Evolutionary conservation across 2,329 filamentous ascomycete genomes (phyloP), one percentile per base, ranked within the genome.

Genomic region (Xylariomycetidae sp.): DNA sequence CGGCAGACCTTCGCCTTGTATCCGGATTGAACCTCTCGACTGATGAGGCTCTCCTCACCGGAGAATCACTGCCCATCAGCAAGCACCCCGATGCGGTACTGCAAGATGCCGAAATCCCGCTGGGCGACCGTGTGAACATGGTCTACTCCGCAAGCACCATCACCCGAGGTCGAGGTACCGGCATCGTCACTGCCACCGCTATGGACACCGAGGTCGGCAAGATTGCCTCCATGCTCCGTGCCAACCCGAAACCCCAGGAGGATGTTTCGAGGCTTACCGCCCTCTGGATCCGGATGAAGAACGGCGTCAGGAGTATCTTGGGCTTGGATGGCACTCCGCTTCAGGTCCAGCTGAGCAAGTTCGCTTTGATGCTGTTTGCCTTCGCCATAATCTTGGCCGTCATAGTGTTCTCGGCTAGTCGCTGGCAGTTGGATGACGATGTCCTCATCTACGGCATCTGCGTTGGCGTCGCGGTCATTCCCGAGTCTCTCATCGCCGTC

Each of bases 301-400:
- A 58, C 26, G 60, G 51, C 10, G 37, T 50, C 26, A 62, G 61
- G 39, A 70, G 70, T 44, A 67, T 84, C 39, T 68, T 85, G 26
- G 81, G 76, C 35, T 58, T 81, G 3, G 72, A 84, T 34, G 87
- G 87, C 31, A 94, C 88, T 2, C 88, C 88, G 1, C 67, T 95
- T 28, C 86, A 93, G 62, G 80, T 82, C 45, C 90, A 85, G 52
- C 70, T 95, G 32, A 86, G 83, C 63, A 87, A 89, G 59, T 81
- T 95, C 50, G 87, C 88, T 18, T 78, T 92, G 26, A 56, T 86
- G 4, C 74, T 94, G 2, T 93, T 94, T 52, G 78, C 70, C 29
- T 73, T 87, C 31, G 88, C 76, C 26, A 64, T 79, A 34, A 47
- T 79, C 3, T 64, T 80, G 20, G 74, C 71, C 31, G 53, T 80